phyloP scores from a whole-genome alignment of 768 basidiomycete species.

The Austroboletus festivus region DNA sequence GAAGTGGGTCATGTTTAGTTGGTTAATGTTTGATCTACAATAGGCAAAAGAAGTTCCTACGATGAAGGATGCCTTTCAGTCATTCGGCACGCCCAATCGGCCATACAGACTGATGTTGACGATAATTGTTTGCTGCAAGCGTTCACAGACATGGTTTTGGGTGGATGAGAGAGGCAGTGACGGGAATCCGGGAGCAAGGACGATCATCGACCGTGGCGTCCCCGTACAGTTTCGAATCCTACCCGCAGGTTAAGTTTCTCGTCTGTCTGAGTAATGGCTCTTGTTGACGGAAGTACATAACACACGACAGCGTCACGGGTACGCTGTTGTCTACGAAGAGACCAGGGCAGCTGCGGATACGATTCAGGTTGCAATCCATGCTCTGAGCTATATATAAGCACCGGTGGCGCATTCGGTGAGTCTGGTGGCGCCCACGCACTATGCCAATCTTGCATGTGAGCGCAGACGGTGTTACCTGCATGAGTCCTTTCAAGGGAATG shows the following conservation, averaged over 20 bases:
- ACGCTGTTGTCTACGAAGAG: conserved; percentile 76
- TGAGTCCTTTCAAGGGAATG: too few relatives aligned
- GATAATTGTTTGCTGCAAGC: conserved; percentile 81
- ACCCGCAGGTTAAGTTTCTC: too few relatives aligned
- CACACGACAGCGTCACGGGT: conserved; percentile 73
- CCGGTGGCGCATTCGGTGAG: conserved; percentile 84
- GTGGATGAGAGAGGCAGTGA: conserved; percentile 51
- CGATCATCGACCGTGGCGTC: conserved; percentile 74
- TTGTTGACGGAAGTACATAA: conserved; percentile 49
- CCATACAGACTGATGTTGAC: conserved; percentile 62
- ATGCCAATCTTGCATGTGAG: conserved; percentile 82
- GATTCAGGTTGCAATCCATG: conserved; percentile 70
- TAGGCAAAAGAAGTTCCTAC: too few relatives aligned
- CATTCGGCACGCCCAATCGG: too few relatives aligned
- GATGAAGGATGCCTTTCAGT: too few relatives aligned
- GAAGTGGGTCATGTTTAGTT: conserved; percentile 58
- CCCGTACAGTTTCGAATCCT: too few relatives aligned
- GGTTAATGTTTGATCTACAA: too few relatives aligned
- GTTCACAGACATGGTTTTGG: conserved; percentile 56
- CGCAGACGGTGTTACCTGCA: conserved; percentile 71
- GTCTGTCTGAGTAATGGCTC: not conserved
- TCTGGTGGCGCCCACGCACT: conserved; percentile 76
- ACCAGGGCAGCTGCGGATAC: conserved; percentile 63
- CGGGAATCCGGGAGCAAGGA: conserved; percentile 78
- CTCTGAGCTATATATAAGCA: conserved; percentile 71